phyloP scores from a whole-genome alignment of 129 eudicot species.

The Helianthus annuus region HanXRQr2.0-SUNRISE NC_035438.2:14001021-14001520 shows the following conservation, averaged over 20 bases:
- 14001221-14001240: slow-evolving; percentile 46
- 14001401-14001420: neutral
- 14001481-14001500: no score
- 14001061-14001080: slow-evolving; percentile 72
- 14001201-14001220: slow-evolving; percentile 58
- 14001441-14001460: neutral
- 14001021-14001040: slow-evolving; percentile 45
- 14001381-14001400: neutral
- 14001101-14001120: slow-evolving; percentile 46
- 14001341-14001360: slow-evolving; percentile 53
- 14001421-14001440: neutral
- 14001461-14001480: neutral
- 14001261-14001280: slow-evolving; percentile 50
- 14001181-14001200: slow-evolving; percentile 48
- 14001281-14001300: slow-evolving; percentile 55
- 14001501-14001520: neutral
- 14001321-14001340: slow-evolving; percentile 44
- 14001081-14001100: slow-evolving; percentile 58
- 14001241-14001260: slow-evolving; percentile 53
- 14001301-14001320: slow-evolving; percentile 47
- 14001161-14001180: slow-evolving; percentile 64
- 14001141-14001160: slow-evolving; percentile 51
- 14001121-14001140: slow-evolving; percentile 44
- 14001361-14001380: slow-evolving; percentile 57
- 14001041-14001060: slow-evolving; percentile 53